These are phyloP conservation scores for Yamadazyma takamatsuzukensis DNA, from an alignment of 805 yeast species.

Conservation along the genomic window DNA sequence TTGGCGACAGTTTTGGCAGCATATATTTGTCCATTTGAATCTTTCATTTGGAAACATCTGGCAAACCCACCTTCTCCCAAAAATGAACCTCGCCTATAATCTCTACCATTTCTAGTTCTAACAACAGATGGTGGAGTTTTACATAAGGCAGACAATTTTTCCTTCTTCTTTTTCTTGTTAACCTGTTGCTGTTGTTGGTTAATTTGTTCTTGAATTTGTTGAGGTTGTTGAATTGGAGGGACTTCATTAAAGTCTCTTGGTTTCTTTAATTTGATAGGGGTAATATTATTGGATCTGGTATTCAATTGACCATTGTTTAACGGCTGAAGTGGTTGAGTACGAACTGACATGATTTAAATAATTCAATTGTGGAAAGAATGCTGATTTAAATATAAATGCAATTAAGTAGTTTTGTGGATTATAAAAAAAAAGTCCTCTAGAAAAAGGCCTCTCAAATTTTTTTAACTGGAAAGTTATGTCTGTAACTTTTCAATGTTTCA, in stretches of 20 bases:
- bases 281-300: slow-evolving; percentile 31
- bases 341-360: slow-evolving; percentile 19
- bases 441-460: neutral
- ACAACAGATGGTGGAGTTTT: slow-evolving; percentile 96
- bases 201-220: slow-evolving; percentile 7
- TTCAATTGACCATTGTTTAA: slow-evolving; percentile 51
- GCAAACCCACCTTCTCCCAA: slow-evolving; percentile 99
- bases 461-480: neutral
- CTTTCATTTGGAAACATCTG: slow-evolving; percentile 94
- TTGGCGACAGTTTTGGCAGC: slow-evolving; percentile 99
- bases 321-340: slow-evolving; percentile 53
- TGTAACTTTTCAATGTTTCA: no score
- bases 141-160: slow-evolving; percentile 85
- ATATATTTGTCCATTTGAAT: slow-evolving; percentile 76
- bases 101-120: slow-evolving; percentile 80
- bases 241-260: slow-evolving; percentile 9
- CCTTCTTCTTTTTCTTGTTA: slow-evolving; percentile 67
- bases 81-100: slow-evolving; percentile 84
- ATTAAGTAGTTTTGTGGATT: neutral
- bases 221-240: slow-evolving; percentile 6
- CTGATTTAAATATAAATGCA: neutral
- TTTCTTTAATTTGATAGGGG: slow-evolving; percentile 25
- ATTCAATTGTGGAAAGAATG: neutral
- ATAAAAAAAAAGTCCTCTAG: neutral
- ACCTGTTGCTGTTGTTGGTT: slow-evolving; percentile 19